Evolutionary conservation across 2,329 filamentous ascomycete species (phyloP), one percentile per base, ranked within the genome.

Genomic region (Zymoseptoria pseudotritici): DNA sequence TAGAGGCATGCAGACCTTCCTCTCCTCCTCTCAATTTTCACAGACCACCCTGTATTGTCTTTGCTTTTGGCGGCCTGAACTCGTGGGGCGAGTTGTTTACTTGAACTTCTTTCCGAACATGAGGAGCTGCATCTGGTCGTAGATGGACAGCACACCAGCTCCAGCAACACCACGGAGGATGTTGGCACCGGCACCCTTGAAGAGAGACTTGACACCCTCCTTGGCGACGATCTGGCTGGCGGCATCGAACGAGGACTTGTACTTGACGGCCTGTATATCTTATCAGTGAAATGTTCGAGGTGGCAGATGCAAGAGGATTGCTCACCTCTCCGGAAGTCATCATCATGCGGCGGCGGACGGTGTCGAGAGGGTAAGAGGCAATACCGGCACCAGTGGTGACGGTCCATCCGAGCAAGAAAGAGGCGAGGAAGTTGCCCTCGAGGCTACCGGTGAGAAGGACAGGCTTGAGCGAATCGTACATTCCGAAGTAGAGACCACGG

Each of bases 101-200:
- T 95, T 96, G 92, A 92, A 99, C 85, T 91, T 90, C 92, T 99
- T 97, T 81, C 94, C 94, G 90, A 99, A 99, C 82, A 99, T 82
- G 80, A 99, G 82, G 79, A 99, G 87, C 89, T 99, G 94, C 80
- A 90, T 90, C 87, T 97, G 93, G 81, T 99, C 94, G 84, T 99
- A 99, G 91, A 99, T 97, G 81, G 94, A 99, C 79, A 99, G 86
- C 79, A 99, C 94, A 99, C 94, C 94, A 84, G 94, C 94, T 91
- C 94, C 95, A 78, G 94, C 94, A 78, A 99, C 94, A 97, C 94
- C 95, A 96, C 94, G 94, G 84, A 99, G 94, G 78, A 99, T 99
- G 91, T 99, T 99, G 87, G 94, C 94, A 91, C 94, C 94, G 79
- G 94, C 94, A 92, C 94, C 94, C 91, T 99, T 99, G 92, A 99